Percentiles rank a stretch among this genome's conserved stretches.
phyloP scores from a whole-genome alignment of 352 stramenopile genomes.

The Hyaloperonospora brassicae region DNA sequence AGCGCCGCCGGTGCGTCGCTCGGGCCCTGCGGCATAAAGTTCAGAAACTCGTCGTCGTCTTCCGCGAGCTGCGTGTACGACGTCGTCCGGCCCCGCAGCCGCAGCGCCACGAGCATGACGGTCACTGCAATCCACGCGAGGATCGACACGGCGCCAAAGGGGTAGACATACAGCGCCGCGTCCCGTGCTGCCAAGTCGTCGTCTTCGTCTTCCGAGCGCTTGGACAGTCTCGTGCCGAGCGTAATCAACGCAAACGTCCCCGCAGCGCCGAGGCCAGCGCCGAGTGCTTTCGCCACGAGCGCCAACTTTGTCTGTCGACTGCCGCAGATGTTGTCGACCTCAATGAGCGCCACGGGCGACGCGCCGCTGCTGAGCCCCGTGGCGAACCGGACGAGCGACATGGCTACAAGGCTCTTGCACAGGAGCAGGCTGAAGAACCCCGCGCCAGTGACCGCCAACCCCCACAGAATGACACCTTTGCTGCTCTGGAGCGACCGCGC shows the following conservation, averaged over 20 bases:
- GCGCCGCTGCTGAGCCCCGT: slow-evolving; percentile 72
- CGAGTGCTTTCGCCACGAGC: slow-evolving; percentile 56
- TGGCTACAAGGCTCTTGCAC: slow-evolving; percentile 69
- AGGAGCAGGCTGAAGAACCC: slow-evolving; percentile 69
- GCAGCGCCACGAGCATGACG: slow-evolving; percentile 56
- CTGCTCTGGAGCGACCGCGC: slow-evolving; percentile 62
- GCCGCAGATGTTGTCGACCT: slow-evolving; percentile 80
- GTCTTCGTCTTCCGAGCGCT: slow-evolving; percentile 21
- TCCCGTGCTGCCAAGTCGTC: slow-evolving; percentile 33
- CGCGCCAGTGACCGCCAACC: slow-evolving; percentile 51
- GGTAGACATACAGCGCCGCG: slow-evolving; percentile 65
- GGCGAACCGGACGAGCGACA: slow-evolving; percentile 67
- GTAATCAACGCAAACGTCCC: slow-evolving; percentile 45
- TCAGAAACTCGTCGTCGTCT: slow-evolving; percentile 42
- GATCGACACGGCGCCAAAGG: slow-evolving; percentile 67
- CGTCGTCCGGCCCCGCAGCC: slow-evolving; percentile 40
- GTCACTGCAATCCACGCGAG: slow-evolving; percentile 59
- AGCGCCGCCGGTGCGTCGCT: slow-evolving; percentile 20
- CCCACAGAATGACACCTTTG: slow-evolving; percentile 79
- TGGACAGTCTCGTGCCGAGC: slow-evolving; percentile 41
- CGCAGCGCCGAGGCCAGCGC: slow-evolving; percentile 43
- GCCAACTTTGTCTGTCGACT: slow-evolving; percentile 64
- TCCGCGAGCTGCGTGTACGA: slow-evolving; percentile 63
- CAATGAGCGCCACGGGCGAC: slow-evolving; percentile 60
- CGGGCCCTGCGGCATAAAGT: slow-evolving; percentile 39